Evolutionary conservation across 768 basidiomycete genomes (phyloP), one percentile per base, ranked within the genome.

Genomic region (Cyathus striatus): DNA sequence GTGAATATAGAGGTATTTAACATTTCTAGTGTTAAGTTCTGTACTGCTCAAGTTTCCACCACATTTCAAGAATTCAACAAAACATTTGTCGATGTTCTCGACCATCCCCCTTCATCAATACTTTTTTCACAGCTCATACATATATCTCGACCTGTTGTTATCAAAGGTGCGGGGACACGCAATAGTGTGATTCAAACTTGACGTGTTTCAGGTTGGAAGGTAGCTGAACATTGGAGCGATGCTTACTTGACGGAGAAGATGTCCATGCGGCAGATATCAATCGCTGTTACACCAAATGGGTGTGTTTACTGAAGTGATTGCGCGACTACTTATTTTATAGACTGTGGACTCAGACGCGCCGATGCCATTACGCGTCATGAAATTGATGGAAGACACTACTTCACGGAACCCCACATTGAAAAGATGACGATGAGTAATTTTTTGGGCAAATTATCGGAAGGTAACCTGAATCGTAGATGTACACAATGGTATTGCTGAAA

Each of bases 231-330:
- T 33, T 95, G 91, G 92, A 69, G 77, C 9, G 66, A 83, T 55
- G 66, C 76, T 38, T 83, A 85, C 55, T 73, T 93, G 10, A 54
- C 62, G 10, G 50, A 67, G n/a, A 58, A 57, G 39, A 79, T 88
- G 74, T 79, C 72, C 3, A 61, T 75, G 3, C 60, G 59, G 21
- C 41, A 49, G 23, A 73, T 93, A 27, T 84, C 86, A 5, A 78
- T 94, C 23, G 87, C 90, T 1, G 72, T 86, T 32, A 93, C 91
- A 4, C 88, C 90, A 0, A 79, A 90, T 48, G 91, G 90, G 91
- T 90, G 49, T 49, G 74, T 46, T 23, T 12, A n/a, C n/a, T 27
- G 17, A 5, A 16, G 13, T 45, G 34, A 14, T 38, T 43, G n/a
- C 38, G 21, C 10, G 24, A 21, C 26, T 18, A 27, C 46, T 44